Conservation (phyloP, 2,329 filamentous ascomycete species). For the Xylaria sp. region DNA sequence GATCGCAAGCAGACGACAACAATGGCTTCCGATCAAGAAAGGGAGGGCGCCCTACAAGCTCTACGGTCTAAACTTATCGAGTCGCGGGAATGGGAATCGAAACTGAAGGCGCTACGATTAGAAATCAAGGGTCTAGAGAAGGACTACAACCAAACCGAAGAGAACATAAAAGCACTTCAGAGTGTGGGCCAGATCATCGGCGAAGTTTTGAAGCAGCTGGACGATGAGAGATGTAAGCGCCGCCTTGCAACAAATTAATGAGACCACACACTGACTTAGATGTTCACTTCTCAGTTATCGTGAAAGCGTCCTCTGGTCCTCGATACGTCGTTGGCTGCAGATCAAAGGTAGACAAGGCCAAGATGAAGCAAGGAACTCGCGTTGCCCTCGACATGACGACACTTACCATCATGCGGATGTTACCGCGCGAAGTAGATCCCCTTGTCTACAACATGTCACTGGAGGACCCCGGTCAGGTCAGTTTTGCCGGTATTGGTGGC, state of each 20-base stretch:
- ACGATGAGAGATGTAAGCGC: slow-evolving; percentile 93
- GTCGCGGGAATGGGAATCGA: slow-evolving; percentile 98
- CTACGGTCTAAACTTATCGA: slow-evolving; percentile 88
- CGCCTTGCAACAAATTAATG: slow-evolving; percentile 1
- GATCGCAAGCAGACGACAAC: slow-evolving; percentile 31
- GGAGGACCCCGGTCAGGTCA: slow-evolving; percentile 96
- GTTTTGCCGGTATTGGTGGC: slow-evolving; percentile 96
- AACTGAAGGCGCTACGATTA: slow-evolving; percentile 91
- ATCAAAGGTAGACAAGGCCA: slow-evolving; percentile 96
- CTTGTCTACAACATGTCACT: slow-evolving; percentile 99
- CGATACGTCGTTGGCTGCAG: slow-evolving; percentile 98
- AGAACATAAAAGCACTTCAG: slow-evolving; percentile 99
- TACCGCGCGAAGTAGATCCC: slow-evolving; percentile 96
- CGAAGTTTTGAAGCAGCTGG: slow-evolving; percentile 97
- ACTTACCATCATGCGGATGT: slow-evolving; percentile 99
- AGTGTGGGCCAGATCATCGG: slow-evolving; percentile 99
- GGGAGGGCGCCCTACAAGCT: slow-evolving; percentile 76
- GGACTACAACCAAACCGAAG: slow-evolving; percentile 96
- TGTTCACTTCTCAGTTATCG: slow-evolving; percentile 74
- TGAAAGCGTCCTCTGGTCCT: slow-evolving; percentile 96
- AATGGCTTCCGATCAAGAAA: slow-evolving; percentile 68
- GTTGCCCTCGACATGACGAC: slow-evolving; percentile 99
- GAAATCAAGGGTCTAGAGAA: slow-evolving; percentile 96
- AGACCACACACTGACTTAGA: slow-evolving; percentile 21
- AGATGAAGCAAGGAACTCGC: slow-evolving; percentile 97